A percentile compares a stretch with the other conserved stretches of the same genome.
Conservation (phyloP, 257 asterid species). For the Verbena officinalis region DNA sequence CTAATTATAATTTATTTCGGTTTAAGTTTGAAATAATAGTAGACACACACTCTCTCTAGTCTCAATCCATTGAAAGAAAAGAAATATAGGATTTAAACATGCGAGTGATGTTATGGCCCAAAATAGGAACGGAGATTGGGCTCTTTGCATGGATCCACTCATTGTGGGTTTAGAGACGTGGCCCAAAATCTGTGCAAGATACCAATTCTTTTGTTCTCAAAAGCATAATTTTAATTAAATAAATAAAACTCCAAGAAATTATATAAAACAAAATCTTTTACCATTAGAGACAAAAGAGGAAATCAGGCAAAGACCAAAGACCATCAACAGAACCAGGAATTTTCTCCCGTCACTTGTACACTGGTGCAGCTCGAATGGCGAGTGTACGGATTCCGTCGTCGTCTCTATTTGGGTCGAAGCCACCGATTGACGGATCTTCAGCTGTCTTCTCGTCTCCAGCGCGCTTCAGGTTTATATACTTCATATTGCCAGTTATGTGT, state of each 20-base stretch:
- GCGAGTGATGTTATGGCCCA: too few species aligned
- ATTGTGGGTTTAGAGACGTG: too few species aligned
- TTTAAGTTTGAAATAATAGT: too few species aligned
- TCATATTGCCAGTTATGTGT: slow-evolving; percentile 9
- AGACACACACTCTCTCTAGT: too few species aligned
- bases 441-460: slow-evolving; percentile 10
- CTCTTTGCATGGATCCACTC: too few species aligned
- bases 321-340: neutral
- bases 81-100: too few species aligned
- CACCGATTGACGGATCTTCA: slow-evolving; percentile 25
- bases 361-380: slow-evolving; percentile 35
- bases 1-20: too few species aligned
- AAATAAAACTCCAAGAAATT: neutral
- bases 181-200: too few species aligned
- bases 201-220: too few species aligned
- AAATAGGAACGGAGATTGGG: too few species aligned
- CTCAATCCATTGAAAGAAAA: too few species aligned
- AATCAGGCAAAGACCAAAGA: too few species aligned
- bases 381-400: slow-evolving; percentile 30
- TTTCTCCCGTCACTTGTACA: neutral
- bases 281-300: neutral
- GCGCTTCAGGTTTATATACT: slow-evolving; percentile 37
- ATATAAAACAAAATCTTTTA: neutral
- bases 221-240: neutral
- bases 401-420: slow-evolving; percentile 34